phyloP scores from a whole-genome alignment of 2,329 filamentous ascomycete genomes.

The Claviceps citrina region DNA sequence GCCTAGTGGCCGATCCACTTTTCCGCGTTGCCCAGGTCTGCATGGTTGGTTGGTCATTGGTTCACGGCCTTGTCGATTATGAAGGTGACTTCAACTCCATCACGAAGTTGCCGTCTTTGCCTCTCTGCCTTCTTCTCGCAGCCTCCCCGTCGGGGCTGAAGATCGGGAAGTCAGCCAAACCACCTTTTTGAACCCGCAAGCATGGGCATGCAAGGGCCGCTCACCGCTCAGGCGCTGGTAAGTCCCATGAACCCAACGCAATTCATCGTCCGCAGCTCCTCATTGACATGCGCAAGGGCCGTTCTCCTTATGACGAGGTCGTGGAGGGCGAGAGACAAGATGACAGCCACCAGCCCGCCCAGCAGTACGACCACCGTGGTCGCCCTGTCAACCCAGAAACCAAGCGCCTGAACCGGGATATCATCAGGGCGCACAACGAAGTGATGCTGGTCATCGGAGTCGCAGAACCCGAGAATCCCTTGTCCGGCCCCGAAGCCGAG shows the following conservation, averaged over 20 bases:
- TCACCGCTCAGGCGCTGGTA: conserved; percentile 43
- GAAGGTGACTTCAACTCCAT: no score
- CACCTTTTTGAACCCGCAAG: background rate
- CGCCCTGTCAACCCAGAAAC: conserved; percentile 40
- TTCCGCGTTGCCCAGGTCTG: no score
- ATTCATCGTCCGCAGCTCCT: conserved; percentile 1
- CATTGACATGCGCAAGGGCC: conserved; percentile 25
- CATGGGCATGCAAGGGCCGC: conserved; percentile 40
- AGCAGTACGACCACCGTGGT: conserved; percentile 40
- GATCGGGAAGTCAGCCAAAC: no score
- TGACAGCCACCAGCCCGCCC: conserved; percentile 24
- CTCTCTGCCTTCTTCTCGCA: no score
- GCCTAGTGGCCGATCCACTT: background rate
- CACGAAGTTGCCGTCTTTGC: no score
- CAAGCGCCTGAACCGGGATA: conserved; percentile 38
- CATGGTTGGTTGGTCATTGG: no score
- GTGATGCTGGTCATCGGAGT: conserved; percentile 49
- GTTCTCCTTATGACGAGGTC: conserved; percentile 45
- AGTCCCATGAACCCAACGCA: conserved; percentile 8
- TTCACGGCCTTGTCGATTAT: no score
- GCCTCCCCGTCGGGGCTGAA: no score
- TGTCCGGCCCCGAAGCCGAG: conserved; percentile 24
- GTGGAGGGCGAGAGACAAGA: conserved; percentile 32
- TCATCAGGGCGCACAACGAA: conserved; percentile 46
- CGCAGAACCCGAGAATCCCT: conserved; percentile 38